Conservation (phyloP, 257 asterid genomes). For the Forsythia viridissima region DNA sequence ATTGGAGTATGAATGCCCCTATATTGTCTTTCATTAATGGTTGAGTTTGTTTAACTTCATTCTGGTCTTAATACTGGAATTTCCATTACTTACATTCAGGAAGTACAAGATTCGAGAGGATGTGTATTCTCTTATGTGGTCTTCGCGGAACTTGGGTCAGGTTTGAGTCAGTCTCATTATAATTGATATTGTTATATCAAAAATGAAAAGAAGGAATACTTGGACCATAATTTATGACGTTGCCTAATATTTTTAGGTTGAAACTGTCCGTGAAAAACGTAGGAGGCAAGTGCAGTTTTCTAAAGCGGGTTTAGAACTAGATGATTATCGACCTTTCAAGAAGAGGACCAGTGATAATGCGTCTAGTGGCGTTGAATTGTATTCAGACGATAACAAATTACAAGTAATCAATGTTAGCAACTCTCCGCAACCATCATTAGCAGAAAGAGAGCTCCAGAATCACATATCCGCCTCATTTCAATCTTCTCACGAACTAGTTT, state of each 20-base stretch:
- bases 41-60: slow-evolving; percentile 4
- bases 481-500: slow-evolving; percentile 29
- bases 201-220: not conserved
- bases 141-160: slow-evolving; percentile 91
- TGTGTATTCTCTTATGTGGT: slow-evolving; percentile 78
- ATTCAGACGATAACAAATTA: slow-evolving; percentile 22
- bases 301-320: slow-evolving; percentile 61
- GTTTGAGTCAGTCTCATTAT: slow-evolving; percentile 39
- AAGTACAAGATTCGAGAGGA: slow-evolving; percentile 72
- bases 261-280: slow-evolving; percentile 80
- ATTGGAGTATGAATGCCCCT: slow-evolving; percentile 58
- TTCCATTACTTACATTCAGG: slow-evolving; percentile 45
- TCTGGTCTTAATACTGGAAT: slow-evolving; percentile 17
- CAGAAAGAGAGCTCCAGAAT: slow-evolving; percentile 21
- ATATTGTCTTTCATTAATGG: not conserved
- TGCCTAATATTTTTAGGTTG: slow-evolving; percentile 48
- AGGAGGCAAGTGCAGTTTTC: slow-evolving; percentile 71
- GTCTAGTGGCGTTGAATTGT: slow-evolving; percentile 31
- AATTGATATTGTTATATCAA: slow-evolving; percentile 3
- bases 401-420: slow-evolving; percentile 19
- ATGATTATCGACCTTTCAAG: slow-evolving; percentile 42
- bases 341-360: slow-evolving; percentile 40
- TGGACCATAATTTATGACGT: not conserved
- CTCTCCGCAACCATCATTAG: slow-evolving; percentile 27
- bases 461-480: slow-evolving; percentile 12